Conservation (phyloP, 2,329 filamentous ascomycete genomes). For the Pleoardoris graminearum region DNA sequence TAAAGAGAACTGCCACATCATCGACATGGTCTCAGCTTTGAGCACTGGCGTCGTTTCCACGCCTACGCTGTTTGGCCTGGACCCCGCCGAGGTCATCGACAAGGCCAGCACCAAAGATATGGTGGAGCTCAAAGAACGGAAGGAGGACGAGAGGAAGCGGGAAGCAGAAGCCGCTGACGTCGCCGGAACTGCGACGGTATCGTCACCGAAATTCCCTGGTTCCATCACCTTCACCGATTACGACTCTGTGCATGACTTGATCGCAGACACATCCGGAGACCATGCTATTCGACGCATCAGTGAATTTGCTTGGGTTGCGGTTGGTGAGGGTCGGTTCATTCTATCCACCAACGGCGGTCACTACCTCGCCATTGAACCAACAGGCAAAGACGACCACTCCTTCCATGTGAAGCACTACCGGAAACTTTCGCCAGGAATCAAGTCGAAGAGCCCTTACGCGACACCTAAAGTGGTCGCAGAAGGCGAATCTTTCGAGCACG, state of each 20-base stretch:
- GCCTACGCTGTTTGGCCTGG: slow-evolving; percentile 89
- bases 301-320: slow-evolving; percentile 78
- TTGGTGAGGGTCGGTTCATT: slow-evolving; percentile 71
- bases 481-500: slow-evolving; percentile 69
- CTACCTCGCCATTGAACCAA: slow-evolving; percentile 58
- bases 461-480: slow-evolving; percentile 69
- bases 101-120: slow-evolving; percentile 67
- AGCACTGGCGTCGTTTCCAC: slow-evolving; percentile 85
- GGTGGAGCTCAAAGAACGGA: slow-evolving; percentile 56
- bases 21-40: slow-evolving; percentile 91
- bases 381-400: slow-evolving; percentile 46
- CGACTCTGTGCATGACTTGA: slow-evolving; percentile 85
- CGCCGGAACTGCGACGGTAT: slow-evolving; percentile 59
- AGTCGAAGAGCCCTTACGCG: slow-evolving; percentile 61
- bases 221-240: slow-evolving; percentile 85
- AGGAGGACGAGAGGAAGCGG: slow-evolving; percentile 47
- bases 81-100: slow-evolving; percentile 76
- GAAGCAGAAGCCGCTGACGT: slow-evolving; percentile 66
- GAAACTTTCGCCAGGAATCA: slow-evolving; percentile 42
- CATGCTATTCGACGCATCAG: slow-evolving; percentile 77
- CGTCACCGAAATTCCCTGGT: slow-evolving; percentile 38
- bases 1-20: slow-evolving; percentile 89
- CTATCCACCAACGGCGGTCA: slow-evolving; percentile 65
- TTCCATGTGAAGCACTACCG: slow-evolving; percentile 50
- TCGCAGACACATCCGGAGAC: slow-evolving; percentile 79